phyloP scores from a whole-genome alignment of 1,284 basidiomycete genomes.

The Microbotryum violaceum region DNA sequence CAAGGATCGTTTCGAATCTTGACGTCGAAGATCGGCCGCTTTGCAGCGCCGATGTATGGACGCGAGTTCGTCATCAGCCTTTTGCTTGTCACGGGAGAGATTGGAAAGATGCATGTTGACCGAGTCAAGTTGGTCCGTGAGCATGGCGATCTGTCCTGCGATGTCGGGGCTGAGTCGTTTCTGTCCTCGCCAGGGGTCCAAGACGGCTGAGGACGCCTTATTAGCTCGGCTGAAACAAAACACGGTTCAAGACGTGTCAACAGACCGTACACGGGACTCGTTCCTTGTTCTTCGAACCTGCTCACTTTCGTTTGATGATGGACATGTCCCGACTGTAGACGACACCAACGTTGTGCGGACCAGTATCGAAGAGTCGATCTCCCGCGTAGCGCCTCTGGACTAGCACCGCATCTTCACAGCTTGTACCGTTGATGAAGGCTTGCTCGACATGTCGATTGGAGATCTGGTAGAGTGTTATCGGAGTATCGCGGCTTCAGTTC shows the following conservation, averaged over 20 bases:
- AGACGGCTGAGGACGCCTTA: too few species aligned
- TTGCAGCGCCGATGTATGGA: constrained; percentile 1
- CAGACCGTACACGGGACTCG: too few species aligned
- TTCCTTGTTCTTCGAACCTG: constrained; percentile 21
- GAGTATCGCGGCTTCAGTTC: neutral
- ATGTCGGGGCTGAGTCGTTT: constrained; percentile 39
- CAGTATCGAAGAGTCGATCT: constrained; percentile 42
- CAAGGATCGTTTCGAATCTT: constrained; percentile 24
- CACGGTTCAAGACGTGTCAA: too few species aligned
- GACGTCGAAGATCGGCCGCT: constrained; percentile 7
- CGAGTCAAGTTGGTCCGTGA: neutral
- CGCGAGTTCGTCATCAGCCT: constrained; percentile 8
- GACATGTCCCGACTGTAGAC: constrained; percentile 32
- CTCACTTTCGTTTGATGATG: constrained; percentile 7
- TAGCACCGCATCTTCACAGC: constrained; percentile 67
- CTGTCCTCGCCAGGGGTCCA: constrained; percentile 39
- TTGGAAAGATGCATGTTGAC: neutral
- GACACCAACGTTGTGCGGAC: constrained; percentile 31
- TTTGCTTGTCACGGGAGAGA: constrained; percentile 1
- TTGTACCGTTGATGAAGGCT: constrained; percentile 64
- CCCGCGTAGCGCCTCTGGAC: constrained; percentile 55
- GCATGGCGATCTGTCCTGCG: constrained; percentile 27
- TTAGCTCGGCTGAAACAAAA: too few species aligned
- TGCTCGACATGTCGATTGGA: constrained; percentile 67
- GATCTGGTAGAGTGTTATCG: constrained; percentile 48